Base-by-base conservation (phyloP, 768 basidiomycete species). In the Suillus subaureus region DNA sequence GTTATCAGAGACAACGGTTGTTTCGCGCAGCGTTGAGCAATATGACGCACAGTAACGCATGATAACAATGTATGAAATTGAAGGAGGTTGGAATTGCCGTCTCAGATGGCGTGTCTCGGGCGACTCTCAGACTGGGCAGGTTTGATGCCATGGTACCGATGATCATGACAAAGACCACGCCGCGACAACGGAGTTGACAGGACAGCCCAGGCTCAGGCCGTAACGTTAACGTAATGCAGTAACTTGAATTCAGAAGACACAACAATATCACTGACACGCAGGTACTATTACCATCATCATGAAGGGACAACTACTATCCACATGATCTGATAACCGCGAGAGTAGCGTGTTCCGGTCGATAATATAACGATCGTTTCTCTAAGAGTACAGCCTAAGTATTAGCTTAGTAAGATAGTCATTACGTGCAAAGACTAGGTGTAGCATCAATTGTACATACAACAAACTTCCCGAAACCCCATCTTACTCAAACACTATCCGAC, bases 401-500 rank as follows among this genome's bases (percentile, higher is more conserved):
- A 51, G 28, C 15, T 51, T 15, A 8, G 26, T 51, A 51, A 7
- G 15, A 51, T 51, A 51, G 15, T 6, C 15, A 15, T 26, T 7
- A 51, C 15, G n/a, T 5, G 5, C 47, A 23, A 16, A 58, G 16
- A 26, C 37, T 40, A 58, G 23, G 39, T 58, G 21, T 40, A 56
- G n/a, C 54, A 35, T n/a, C 12, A 57, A 15, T n/a, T 23, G 39
- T 26, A 45, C 47, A 35, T n/a, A 31, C 57, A 40, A 40, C 57
- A 35, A 37, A 16, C 35, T 12, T 23, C 4, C 12, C 26, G 26
- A 39, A 26, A 23, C 7, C 35, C 18, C 13, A 37, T 57, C 35
- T 3, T 73, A 70, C 67, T 69, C 64, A 74, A 49, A 79, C 79
- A 62, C 62, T 64, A 18, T 79, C 79, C 54, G 57, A 67, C 87